These are phyloP conservation scores for Penicillium fuscoglaucum DNA, from an alignment of 2,329 filamentous ascomycete genomes.

Conservation along the genomic window DNA sequence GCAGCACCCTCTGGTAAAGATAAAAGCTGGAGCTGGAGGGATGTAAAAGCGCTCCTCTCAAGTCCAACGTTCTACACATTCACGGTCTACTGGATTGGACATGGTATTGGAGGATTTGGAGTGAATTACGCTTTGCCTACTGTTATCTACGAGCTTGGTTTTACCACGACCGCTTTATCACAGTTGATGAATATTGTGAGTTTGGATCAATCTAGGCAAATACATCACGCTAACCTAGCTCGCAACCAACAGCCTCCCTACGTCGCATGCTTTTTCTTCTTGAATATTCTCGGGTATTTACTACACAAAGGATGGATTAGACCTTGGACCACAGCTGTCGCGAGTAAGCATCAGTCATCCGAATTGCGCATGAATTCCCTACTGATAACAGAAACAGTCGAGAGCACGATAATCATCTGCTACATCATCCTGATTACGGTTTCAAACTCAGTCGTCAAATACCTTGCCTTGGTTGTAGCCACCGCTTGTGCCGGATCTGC, in stretches of 20 bases:
- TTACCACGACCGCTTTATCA: slow-evolving; percentile 44
- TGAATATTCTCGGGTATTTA: slow-evolving; percentile 38
- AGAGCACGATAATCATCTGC: slow-evolving; percentile 41
- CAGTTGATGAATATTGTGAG: slow-evolving; percentile 47
- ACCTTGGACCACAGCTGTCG: slow-evolving; percentile 42
- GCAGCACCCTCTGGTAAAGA: slow-evolving; percentile 34
- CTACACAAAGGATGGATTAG: slow-evolving; percentile 40
- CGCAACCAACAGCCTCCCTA: slow-evolving; percentile 36
- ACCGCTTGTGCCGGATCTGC: slow-evolving; percentile 42
- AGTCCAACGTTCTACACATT: slow-evolving; percentile 44
- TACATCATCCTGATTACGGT: slow-evolving; percentile 44
- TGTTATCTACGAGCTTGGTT: slow-evolving; percentile 47
- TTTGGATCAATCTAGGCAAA: not conserved
- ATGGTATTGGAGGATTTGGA: slow-evolving; percentile 48
- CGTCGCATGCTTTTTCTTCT: slow-evolving; percentile 40
- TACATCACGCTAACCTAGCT: not conserved
- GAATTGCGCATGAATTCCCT: not conserved
- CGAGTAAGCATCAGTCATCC: slow-evolving; percentile 31
- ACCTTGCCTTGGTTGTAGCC: slow-evolving; percentile 40
- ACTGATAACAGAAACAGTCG: slow-evolving; percentile 28
- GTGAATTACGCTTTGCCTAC: slow-evolving; percentile 45
- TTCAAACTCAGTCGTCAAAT: slow-evolving; percentile 36
- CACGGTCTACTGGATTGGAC: slow-evolving; percentile 43
- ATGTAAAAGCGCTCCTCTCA: slow-evolving; percentile 32
- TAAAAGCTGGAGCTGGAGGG: slow-evolving; percentile 36